phyloP scores from a whole-genome alignment of 805 yeast species.

The Nakazawaea populi region DNA sequence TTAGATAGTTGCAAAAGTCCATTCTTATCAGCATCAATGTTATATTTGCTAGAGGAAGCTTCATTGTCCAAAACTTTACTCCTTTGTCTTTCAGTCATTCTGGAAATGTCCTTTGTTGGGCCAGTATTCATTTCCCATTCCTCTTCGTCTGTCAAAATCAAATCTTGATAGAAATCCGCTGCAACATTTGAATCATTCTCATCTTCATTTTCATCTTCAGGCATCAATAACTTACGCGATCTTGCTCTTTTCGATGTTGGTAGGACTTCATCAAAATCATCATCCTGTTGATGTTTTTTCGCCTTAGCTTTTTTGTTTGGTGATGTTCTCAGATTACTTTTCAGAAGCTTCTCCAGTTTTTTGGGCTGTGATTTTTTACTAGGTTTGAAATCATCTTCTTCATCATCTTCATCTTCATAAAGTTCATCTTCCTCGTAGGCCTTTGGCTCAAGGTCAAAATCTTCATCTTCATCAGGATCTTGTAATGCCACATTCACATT shows the following conservation, averaged over 20 bases:
- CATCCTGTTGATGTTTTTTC: background rate
- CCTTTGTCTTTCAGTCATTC: constrained; percentile 54
- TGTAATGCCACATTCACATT: background rate
- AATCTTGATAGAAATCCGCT: background rate
- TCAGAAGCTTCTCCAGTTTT: background rate
- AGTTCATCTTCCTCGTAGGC: constrained; percentile 22
- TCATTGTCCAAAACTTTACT: constrained; percentile 32
- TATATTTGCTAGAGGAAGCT: background rate
- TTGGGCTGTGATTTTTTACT: constrained; percentile 15
- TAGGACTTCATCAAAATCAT: background rate
- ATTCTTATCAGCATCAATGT: constrained; percentile 9
- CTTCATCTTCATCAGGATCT: constrained; percentile 14
- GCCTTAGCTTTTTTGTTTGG: background rate
- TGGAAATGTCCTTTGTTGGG: constrained; percentile 34
- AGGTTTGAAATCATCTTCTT: constrained; percentile 9
- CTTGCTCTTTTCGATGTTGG: constrained; percentile 1
- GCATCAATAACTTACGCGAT: background rate
- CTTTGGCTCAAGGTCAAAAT: constrained; percentile 10
- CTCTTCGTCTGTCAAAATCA: constrained; percentile 11
- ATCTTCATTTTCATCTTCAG: background rate
- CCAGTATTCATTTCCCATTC: constrained; percentile 22
- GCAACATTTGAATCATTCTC: background rate
- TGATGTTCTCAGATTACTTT: background rate
- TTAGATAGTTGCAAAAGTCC: constrained; percentile 30
- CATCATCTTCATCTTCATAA: constrained; percentile 19